These are phyloP conservation scores for Kitagawia praeruptora DNA, from an alignment of 129 eudicot species.

Conservation along the genomic window DNA sequence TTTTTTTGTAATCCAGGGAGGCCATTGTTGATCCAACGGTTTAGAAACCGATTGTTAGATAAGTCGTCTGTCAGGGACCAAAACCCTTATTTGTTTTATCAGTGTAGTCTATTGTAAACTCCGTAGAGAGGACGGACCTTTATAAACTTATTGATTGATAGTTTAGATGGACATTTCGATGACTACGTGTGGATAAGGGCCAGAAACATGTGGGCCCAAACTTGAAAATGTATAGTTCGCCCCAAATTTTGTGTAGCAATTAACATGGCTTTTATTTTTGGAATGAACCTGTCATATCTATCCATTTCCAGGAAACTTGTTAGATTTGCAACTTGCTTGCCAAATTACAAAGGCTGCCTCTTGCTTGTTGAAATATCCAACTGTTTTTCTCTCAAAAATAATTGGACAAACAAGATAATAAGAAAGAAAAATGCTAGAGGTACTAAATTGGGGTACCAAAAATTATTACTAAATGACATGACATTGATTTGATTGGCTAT, in stretches of 20 bases:
- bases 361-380: constrained; percentile 5
- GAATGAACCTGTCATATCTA: not conserved
- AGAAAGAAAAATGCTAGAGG: too few species aligned
- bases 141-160: not conserved
- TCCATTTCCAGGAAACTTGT: not conserved
- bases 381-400: not conserved
- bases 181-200: not conserved
- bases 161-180: not conserved
- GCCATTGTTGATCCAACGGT: too few species aligned
- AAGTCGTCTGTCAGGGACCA: too few species aligned
- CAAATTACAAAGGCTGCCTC: not conserved
- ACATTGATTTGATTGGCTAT: too few species aligned
- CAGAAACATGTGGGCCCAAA: not conserved
- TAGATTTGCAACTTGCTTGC: not conserved
- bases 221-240: not conserved
- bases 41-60: too few species aligned
- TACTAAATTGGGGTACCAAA: too few species aligned
- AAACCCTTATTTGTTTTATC: too few species aligned
- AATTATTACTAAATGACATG: too few species aligned
- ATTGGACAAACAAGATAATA: not conserved
- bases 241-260: not conserved
- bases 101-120: not conserved
- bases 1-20: too few species aligned
- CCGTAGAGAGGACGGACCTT: not conserved
- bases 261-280: not conserved